phyloP scores from a whole-genome alignment of 805 yeast species.

The Priceomyces fermenticarens region DNA sequence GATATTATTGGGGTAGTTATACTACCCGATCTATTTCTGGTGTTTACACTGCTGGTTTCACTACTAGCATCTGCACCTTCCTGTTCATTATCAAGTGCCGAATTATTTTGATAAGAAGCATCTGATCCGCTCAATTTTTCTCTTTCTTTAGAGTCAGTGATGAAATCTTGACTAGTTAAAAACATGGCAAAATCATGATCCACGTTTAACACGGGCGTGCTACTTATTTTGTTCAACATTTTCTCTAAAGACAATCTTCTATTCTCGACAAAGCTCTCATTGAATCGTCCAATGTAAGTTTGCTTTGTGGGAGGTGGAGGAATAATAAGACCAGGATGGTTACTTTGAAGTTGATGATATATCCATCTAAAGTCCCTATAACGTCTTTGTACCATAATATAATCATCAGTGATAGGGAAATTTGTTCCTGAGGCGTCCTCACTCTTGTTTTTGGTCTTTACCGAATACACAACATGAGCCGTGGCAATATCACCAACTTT shows the following conservation, averaged over 20 bases:
- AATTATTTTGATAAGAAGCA: constrained; percentile 38
- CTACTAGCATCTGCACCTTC: constrained; percentile 29
- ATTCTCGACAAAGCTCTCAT: constrained; percentile 83
- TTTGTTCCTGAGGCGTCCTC: constrained; percentile 18
- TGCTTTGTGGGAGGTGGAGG: constrained; percentile 95
- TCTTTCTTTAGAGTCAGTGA: constrained; percentile 64
- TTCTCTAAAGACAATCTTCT: constrained; percentile 80
- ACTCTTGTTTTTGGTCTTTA: constrained; percentile 58
- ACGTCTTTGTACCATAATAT: constrained; percentile 63
- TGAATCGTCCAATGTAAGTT: constrained; percentile 88
- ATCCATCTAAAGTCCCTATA: constrained; percentile 94
- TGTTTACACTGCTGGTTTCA: constrained; percentile 10
- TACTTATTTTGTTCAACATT: constrained; percentile 76
- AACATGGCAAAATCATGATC: constrained; percentile 81
- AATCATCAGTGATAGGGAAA: constrained; percentile 32
- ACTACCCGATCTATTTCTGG: not conserved
- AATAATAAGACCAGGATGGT: constrained; percentile 84
- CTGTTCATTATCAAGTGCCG: constrained; percentile 33
- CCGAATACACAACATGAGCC: constrained; percentile 84
- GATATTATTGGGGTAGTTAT: constrained; percentile 10
- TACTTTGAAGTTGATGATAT: constrained; percentile 79
- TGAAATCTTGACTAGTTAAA: constrained; percentile 69
- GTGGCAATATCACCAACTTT: constrained; percentile 88
- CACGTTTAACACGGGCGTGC: constrained; percentile 51
- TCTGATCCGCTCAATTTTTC: constrained; percentile 58